phyloP scores from a whole-genome alignment of 169 alveolate species.

The Eimeria necatrix region DNA sequence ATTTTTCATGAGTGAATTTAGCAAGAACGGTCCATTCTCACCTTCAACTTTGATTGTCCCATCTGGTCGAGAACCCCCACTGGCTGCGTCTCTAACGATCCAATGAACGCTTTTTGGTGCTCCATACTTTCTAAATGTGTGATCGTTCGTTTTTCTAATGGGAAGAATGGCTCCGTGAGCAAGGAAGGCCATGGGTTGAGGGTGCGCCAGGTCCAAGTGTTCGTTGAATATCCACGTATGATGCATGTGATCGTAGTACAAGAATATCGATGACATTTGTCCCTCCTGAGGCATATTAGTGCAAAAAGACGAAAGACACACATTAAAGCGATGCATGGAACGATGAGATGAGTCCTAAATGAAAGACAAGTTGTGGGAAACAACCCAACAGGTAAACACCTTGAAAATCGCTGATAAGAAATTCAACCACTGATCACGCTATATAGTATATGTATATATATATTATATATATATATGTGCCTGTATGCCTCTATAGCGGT shows the following conservation, averaged over 20 bases:
- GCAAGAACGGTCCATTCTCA: background rate
- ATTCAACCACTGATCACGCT: too few relatives aligned
- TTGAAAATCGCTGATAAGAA: too few relatives aligned
- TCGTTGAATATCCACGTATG: constrained; percentile 79
- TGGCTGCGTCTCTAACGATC: constrained; percentile 58
- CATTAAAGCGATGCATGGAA: too few relatives aligned
- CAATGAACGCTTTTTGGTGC: constrained; percentile 78
- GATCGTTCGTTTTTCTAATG: background rate
- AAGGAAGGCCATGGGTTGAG: constrained; percentile 70
- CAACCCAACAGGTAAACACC: too few relatives aligned
- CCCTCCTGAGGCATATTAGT: background rate
- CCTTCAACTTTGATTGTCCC: constrained; percentile 65
- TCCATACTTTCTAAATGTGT: constrained; percentile 34
- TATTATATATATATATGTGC: too few relatives aligned
- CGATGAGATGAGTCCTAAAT: too few relatives aligned
- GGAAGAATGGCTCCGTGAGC: constrained; percentile 79
- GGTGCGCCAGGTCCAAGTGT: constrained; percentile 47
- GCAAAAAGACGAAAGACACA: too few relatives aligned
- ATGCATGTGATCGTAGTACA: constrained; percentile 78
- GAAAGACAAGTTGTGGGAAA: too few relatives aligned
- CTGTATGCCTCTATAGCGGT: too few relatives aligned
- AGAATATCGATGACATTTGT: background rate
- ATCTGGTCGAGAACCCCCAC: constrained; percentile 21
- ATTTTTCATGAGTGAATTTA: too few relatives aligned
- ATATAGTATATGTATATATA: too few relatives aligned